Evolutionary conservation across 495 filamentous ascomycete species (phyloP).

Genomic region (Letharia lupina): DNA sequence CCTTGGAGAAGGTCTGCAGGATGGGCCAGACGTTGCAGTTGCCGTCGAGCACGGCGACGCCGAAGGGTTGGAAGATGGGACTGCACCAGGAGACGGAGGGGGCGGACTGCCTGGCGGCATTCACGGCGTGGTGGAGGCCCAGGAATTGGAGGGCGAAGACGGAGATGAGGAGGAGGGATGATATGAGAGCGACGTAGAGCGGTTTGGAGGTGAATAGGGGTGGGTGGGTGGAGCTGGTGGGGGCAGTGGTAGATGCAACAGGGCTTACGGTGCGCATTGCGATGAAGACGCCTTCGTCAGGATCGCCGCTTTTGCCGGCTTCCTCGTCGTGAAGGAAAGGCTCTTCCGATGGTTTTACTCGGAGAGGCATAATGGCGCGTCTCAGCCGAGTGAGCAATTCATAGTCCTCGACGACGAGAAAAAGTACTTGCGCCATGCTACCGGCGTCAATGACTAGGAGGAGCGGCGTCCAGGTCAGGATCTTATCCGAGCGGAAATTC

Average conservation of each 20-base stretch:
- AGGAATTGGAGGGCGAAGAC: conserved; percentile 19
- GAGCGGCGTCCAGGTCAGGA: conserved; percentile 20
- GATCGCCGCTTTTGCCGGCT: not conserved
- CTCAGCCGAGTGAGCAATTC: not conserved
- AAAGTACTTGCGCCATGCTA: conserved; percentile 19
- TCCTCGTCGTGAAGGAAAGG: not conserved
- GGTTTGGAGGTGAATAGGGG: conserved; percentile 3
- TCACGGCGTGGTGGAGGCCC: conserved; percentile 11
- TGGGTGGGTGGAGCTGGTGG: not conserved
- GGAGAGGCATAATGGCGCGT: not conserved
- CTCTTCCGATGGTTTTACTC: not conserved
- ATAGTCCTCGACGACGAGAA: conserved; percentile 20
- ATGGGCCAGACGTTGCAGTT: conserved; percentile 21
- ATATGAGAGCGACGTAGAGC: conserved; percentile 4
- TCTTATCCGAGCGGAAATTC: conserved; percentile 13
- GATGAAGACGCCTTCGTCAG: not conserved
- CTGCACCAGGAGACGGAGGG: conserved; percentile 19
- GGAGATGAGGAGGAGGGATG: conserved; percentile 11
- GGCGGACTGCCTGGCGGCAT: not conserved
- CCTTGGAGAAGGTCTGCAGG: conserved; percentile 15
- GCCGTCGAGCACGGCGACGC: conserved; percentile 19
- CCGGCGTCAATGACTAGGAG: conserved; percentile 23
- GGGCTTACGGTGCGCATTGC: not conserved
- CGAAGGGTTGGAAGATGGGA: conserved; percentile 24
- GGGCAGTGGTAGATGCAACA: not conserved